Evolutionary conservation across 2,329 filamentous ascomycete species (phyloP).

Genomic region (Apiospora kogelbergensis): DNA sequence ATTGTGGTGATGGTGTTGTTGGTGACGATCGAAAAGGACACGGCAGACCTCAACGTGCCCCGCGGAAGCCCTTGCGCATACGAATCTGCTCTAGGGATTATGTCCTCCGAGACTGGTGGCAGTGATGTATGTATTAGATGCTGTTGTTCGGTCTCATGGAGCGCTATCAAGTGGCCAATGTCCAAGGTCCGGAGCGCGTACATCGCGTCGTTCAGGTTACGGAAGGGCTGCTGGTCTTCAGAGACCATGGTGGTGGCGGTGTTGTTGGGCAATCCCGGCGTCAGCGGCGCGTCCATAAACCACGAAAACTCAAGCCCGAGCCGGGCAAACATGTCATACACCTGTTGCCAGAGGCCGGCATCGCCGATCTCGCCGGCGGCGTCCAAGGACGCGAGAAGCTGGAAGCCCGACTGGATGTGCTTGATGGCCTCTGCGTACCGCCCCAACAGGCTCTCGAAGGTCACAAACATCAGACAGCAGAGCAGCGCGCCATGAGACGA

Average conservation of each 20-base stretch:
- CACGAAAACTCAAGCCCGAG: constrained; percentile 4
- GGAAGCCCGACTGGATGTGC: background rate
- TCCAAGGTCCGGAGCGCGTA: background rate
- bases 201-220: background rate
- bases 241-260: background rate
- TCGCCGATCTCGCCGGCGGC: background rate
- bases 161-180: background rate
- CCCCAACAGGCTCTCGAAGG: background rate
- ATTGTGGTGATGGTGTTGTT: no score
- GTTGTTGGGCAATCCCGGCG: background rate
- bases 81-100: background rate
- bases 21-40: no score
- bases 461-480: background rate
- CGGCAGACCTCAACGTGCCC: background rate
- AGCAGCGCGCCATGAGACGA: background rate
- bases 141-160: background rate
- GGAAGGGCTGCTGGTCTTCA: background rate
- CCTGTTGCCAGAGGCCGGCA: background rate
- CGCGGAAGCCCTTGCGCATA: background rate
- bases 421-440: constrained; percentile 3
- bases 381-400: background rate
- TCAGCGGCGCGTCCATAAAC: background rate
- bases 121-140: background rate
- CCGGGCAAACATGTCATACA: background rate
- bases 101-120: no score